Evolutionary conservation across 106 monocot species (phyloP).

Genomic region (Gastrodia elata): DNA sequence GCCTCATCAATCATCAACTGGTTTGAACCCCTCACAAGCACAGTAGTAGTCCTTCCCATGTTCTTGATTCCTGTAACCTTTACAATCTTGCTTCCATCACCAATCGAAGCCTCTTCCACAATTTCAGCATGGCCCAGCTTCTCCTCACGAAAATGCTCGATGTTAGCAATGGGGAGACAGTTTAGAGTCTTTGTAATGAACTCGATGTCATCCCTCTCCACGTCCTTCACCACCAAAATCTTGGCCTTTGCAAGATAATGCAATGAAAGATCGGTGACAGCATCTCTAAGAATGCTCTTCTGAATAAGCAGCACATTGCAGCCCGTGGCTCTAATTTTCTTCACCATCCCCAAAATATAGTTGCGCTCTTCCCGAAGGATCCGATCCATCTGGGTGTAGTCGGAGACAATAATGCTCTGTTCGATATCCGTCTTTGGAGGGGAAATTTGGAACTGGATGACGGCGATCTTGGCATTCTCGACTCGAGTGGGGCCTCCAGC

Average conservation of each 20-base stretch:
- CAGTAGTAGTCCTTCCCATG: slow-evolving; percentile 77
- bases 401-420: slow-evolving; percentile 85
- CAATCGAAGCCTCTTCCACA: slow-evolving; percentile 78
- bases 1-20: slow-evolving; percentile 86
- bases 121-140: slow-evolving; percentile 77
- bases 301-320: slow-evolving; percentile 92
- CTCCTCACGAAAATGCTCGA: slow-evolving; percentile 87
- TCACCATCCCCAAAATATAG: slow-evolving; percentile 81
- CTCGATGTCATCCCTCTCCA: slow-evolving; percentile 96
- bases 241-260: slow-evolving; percentile 92
- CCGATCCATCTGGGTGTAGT: slow-evolving; percentile 91
- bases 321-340: slow-evolving; percentile 82
- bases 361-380: slow-evolving; percentile 89
- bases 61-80: slow-evolving; percentile 79
- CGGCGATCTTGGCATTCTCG: slow-evolving; percentile 88
- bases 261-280: slow-evolving; percentile 86
- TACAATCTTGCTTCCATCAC: slow-evolving; percentile 75
- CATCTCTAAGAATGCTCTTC: slow-evolving; percentile 91
- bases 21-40: slow-evolving; percentile 84
- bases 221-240: slow-evolving; percentile 85
- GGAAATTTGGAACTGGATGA: slow-evolving; percentile 94
- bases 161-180: slow-evolving; percentile 88
- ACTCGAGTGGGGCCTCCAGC: slow-evolving; percentile 76
- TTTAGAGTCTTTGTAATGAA: slow-evolving; percentile 92
- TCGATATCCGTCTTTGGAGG: slow-evolving; percentile 97